Evolutionary conservation across 2,329 filamentous ascomycete genomes (phyloP), one percentile per base, ranked within the genome.

Genomic region (Fusarium penzigii): DNA sequence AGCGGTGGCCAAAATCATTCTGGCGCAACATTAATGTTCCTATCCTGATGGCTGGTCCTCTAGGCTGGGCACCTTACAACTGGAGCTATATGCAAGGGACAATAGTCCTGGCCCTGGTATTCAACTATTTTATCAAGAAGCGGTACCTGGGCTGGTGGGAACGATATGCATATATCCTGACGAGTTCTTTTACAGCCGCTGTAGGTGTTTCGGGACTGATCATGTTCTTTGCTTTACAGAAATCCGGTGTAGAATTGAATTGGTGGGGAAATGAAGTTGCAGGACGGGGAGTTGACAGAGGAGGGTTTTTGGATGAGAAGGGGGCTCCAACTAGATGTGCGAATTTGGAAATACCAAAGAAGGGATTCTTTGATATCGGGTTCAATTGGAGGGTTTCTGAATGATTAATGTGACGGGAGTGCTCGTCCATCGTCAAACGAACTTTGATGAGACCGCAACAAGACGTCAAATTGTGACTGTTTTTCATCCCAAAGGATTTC

Each of bases 151-250:
- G 42, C 11, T 68, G 64, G 65, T 68, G 66, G 64, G 56, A 66
- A 39, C 61, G 57, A 45, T 67, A 68, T 41, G 63, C 64, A 17
- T 68, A 68, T 44, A 60, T 65, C 13, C 44, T 68, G 42, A 59
- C 64, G 14, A 62, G 61, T 29, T 65, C 64, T 5, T 57, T 68
- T 9, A 58, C 46, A 17, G 56, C 65, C 5, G 65, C 62, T 14
- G 65, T 67, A 46, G 65, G 65, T 1, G 50, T 67, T 5, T 60
- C 64, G 2, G 64, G 59, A 2, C 48, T 65, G 12, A 49, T 67
- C 38, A 63, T 68, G 52, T 67, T 62, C 40, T 68, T 65, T 47
- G 46, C 56, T 3, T 41, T 68, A 29, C 65, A 66, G 49, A 49
- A 49, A 7, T 29, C 46, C 13, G 42, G 61, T 2, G 44, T 62